These are phyloP conservation scores for Eucalyptus victrix DNA, from an alignment of 345 rosid genomes.

Conservation along the genomic window DNA sequence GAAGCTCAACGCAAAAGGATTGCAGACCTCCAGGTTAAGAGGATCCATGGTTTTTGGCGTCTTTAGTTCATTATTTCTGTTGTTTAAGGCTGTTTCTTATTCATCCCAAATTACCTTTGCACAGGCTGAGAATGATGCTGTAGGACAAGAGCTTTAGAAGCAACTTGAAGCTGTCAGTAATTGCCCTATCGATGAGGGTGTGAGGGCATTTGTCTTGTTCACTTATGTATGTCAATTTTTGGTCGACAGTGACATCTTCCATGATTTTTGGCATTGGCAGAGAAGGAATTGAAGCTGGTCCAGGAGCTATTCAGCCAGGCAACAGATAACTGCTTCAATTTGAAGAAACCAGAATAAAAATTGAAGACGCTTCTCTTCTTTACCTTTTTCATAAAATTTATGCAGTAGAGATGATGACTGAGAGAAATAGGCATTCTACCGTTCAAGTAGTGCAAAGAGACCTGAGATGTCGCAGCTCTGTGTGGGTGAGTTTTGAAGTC, in stretches of 20 bases:
- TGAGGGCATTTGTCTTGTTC: neutral
- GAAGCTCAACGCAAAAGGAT: constrained; percentile 83
- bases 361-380: neutral
- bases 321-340: constrained; percentile 74
- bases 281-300: constrained; percentile 75
- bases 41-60: neutral
- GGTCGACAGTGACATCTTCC: neutral
- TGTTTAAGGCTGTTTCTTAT: neutral
- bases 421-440: neutral
- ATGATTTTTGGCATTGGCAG: constrained; percentile 22
- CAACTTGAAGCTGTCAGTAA: constrained; percentile 93
- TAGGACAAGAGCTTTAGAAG: constrained; percentile 82
- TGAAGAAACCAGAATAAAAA: constrained; percentile 63
- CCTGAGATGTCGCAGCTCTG: neutral
- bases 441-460: neutral
- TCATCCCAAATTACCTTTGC: neutral
- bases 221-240: neutral
- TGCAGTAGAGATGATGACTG: neutral
- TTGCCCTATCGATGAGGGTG: neutral
- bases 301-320: constrained; percentile 76
- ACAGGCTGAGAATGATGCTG: constrained; percentile 69
- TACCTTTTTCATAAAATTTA: neutral
- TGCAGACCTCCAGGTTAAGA: constrained; percentile 56
- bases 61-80: neutral
- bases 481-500: neutral